phyloP scores from a whole-genome alignment of 768 basidiomycete species.

The Suillus fuscotomentosus region DNA sequence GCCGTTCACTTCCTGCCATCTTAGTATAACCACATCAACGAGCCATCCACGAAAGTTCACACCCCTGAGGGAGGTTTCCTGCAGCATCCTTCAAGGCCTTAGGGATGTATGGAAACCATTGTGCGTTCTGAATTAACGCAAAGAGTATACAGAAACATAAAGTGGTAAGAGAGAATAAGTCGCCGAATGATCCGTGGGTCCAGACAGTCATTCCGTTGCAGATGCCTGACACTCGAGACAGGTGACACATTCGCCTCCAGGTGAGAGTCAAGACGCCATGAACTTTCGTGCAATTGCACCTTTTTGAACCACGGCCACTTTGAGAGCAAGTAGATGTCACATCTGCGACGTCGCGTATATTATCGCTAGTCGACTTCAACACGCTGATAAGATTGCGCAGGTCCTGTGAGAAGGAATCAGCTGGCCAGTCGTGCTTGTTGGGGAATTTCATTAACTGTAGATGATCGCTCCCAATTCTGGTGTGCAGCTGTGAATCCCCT shows the following conservation, averaged over 20 bases:
- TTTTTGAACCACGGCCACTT: not conserved
- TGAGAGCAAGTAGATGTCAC: too few relatives aligned
- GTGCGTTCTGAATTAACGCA: not conserved
- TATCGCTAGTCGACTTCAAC: too few relatives aligned
- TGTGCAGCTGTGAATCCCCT: too few relatives aligned
- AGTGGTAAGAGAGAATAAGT: not conserved
- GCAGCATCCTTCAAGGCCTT: not conserved
- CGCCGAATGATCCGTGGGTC: constrained; percentile 10
- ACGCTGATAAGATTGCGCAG: too few relatives aligned
- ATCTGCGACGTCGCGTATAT: too few relatives aligned
- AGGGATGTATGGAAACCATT: not conserved
- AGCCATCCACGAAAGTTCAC: not conserved
- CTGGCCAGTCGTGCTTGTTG: too few relatives aligned
- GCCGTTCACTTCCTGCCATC: too few relatives aligned
- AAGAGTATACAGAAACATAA: not conserved
- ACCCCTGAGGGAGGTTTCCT: not conserved
- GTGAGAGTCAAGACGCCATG: not conserved
- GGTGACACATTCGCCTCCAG: not conserved
- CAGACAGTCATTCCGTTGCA: not conserved
- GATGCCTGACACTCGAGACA: not conserved
- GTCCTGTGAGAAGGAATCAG: too few relatives aligned
- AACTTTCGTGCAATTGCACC: not conserved
- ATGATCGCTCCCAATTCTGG: too few relatives aligned
- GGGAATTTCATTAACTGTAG: too few relatives aligned
- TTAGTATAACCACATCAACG: not conserved